Base-by-base conservation (phyloP, 345 rosid genomes). In the Combretum micranthum region DNA sequence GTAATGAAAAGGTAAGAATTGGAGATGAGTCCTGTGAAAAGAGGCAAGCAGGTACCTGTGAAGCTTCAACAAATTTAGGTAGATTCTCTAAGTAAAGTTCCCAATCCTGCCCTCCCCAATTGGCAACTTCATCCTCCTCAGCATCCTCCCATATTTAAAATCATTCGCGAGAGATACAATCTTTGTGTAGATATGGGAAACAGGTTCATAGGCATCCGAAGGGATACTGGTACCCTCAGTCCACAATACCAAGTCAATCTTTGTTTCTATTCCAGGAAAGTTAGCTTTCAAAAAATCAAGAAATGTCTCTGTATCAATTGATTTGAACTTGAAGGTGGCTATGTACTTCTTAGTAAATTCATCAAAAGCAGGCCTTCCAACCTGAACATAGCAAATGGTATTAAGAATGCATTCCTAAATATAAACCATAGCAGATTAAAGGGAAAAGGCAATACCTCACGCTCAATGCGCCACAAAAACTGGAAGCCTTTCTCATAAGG, bases 401-500 rank as follows among this genome's bases (percentile, higher is more conserved):
- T 55, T 49, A 13, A 62, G 18, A n/a, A n/a, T 11, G 20, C 20
- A 16, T 42, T 43, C n/a, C 58, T 25, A 57, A 42, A 16, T 63
- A 44, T 48, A 19, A 13, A 50, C 14, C 50, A 20, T 15, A 46
- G 47, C 13, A 16, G 59, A 59, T 20, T 12, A 15, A 12, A 63
- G 15, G 10, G 16, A 9, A 13, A 14, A 0, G 10, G 55, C 7
- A 3, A 53, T 70, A 83, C 99, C 89, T 93, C 86, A 13, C 91
- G 88, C 72, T 93, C 96, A 57, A 88, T 88, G 49, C 94, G 80
- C 79, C 82, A 77, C 23, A 93, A 73, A 58, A 93, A 93, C 61
- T 88, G 99, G 64, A 93, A 93, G 23, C 96, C 97, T 53, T 93
- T 93, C 74, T 93, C 96, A 13, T 86, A 93, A 0, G 99, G 97